These are phyloP conservation scores for Trebouxia gelatinosa DNA, from an alignment of 163 green algal genomes.

Conservation along the genomic window DNA sequence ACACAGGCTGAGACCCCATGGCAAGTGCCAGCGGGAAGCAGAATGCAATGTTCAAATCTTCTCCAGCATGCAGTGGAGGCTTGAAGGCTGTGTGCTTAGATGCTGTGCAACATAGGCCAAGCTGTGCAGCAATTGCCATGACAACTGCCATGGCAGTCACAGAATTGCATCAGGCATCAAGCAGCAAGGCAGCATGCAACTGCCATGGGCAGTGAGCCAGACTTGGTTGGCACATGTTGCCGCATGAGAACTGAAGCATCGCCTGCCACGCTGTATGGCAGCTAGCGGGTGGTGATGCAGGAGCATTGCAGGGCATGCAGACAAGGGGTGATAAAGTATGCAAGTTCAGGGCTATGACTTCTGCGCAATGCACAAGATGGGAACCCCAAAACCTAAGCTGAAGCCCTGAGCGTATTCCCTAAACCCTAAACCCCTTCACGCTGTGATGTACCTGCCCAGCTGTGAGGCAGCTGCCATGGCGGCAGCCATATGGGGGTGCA, in stretches of 20 bases:
- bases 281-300: not conserved
- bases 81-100: not conserved
- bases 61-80: no score
- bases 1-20: not conserved
- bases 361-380: no score
- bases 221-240: no score
- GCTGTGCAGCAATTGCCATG: not conserved
- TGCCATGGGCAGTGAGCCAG: no score
- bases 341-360: no score
- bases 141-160: not conserved
- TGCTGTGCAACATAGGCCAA: not conserved
- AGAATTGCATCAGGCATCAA: no score
- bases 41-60: not conserved
- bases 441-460: not conserved
- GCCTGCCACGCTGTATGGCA: no score
- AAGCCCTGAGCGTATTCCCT: no score
- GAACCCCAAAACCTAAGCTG: no score
- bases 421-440: not conserved
- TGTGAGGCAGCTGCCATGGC: slow-evolving; percentile 11
- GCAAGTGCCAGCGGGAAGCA: not conserved
- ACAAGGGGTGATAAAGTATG: no score
- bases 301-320: not conserved
- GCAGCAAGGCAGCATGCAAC: no score
- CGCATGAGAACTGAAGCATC: no score
- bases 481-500: slow-evolving; percentile 26